Conservation (phyloP, 2,329 filamentous ascomycete species). For the Pyrenophora teres region DNA sequence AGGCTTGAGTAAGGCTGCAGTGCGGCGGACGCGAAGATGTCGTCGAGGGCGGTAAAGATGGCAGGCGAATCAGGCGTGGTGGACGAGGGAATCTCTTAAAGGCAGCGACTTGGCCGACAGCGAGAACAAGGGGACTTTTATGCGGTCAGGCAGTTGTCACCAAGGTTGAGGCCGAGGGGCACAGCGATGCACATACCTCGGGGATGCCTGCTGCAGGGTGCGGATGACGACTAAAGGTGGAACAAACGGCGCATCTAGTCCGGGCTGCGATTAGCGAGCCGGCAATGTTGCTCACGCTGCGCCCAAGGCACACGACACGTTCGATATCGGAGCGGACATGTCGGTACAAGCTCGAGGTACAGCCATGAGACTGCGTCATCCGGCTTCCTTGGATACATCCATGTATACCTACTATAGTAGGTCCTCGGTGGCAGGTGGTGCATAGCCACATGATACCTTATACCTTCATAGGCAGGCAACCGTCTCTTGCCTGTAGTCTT, state of each 20-base stretch:
- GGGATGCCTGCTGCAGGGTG: conserved; percentile 19
- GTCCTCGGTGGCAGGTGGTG: background rate
- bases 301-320: conserved; percentile 26
- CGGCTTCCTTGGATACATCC: background rate
- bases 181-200: conserved; percentile 15
- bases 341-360: background rate
- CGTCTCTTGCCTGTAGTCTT: too few relatives aligned
- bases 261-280: conserved; percentile 27
- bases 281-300: conserved; percentile 13
- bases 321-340: conserved; percentile 12
- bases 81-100: conserved; percentile 1
- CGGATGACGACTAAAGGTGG: conserved; percentile 13
- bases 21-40: conserved; percentile 14
- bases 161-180: conserved; percentile 3
- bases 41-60: conserved; percentile 10
- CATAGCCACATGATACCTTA: conserved; percentile 18
- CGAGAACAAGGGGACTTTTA: conserved; percentile 18
- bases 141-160: conserved; percentile 8
- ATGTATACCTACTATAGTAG: background rate
- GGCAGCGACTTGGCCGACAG: conserved; percentile 7
- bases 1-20: conserved; percentile 9
- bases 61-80: conserved; percentile 10
- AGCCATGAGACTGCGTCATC: conserved; percentile 37
- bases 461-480: background rate
- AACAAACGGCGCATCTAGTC: conserved; percentile 12